Conservation (phyloP, 2,329 filamentous ascomycete species). For the Lachnellula arida region DNA sequence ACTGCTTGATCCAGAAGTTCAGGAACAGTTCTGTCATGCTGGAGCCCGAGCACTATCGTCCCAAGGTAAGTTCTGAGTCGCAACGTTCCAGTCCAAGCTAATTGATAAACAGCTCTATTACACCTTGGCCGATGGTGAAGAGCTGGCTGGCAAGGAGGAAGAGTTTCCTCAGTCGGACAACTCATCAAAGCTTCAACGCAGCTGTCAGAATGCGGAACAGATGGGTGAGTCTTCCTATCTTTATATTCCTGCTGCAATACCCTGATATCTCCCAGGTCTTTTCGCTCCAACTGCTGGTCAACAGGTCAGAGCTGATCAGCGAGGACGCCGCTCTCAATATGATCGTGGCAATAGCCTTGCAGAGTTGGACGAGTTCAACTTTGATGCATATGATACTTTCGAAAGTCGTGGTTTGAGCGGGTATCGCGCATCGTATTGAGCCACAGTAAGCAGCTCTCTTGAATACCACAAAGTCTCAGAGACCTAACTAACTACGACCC, state of each 20-base stretch:
- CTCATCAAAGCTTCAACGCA: slow-evolving; percentile 79
- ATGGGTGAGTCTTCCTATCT: slow-evolving; percentile 55
- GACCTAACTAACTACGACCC: no score
- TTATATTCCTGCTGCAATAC: background rate
- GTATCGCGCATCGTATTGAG: no score
- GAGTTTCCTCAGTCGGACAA: slow-evolving; percentile 77
- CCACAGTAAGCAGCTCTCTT: no score
- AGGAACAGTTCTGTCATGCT: slow-evolving; percentile 96
- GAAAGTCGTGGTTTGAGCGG: background rate
- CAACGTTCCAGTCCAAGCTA: slow-evolving; percentile 28
- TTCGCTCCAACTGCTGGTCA: slow-evolving; percentile 77
- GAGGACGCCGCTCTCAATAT: slow-evolving; percentile 66
- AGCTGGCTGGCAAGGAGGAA: slow-evolving; percentile 70
- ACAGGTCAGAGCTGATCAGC: slow-evolving; percentile 69
- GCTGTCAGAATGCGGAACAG: slow-evolving; percentile 80
- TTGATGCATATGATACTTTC: slow-evolving; percentile 14
- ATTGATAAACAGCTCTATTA: slow-evolving; percentile 47
- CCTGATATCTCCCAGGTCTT: slow-evolving; percentile 50
- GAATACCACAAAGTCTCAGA: no score
- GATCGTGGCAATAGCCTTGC: slow-evolving; percentile 76
- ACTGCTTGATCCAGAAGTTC: slow-evolving; percentile 90
- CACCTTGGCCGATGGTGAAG: slow-evolving; percentile 43
- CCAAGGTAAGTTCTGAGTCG: slow-evolving; percentile 56
- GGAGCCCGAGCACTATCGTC: slow-evolving; percentile 74
- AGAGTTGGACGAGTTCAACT: slow-evolving; percentile 33